These are phyloP conservation scores for Mrakia gelida DNA, from an alignment of 768 basidiomycete species.

Conservation along the genomic window DNA sequence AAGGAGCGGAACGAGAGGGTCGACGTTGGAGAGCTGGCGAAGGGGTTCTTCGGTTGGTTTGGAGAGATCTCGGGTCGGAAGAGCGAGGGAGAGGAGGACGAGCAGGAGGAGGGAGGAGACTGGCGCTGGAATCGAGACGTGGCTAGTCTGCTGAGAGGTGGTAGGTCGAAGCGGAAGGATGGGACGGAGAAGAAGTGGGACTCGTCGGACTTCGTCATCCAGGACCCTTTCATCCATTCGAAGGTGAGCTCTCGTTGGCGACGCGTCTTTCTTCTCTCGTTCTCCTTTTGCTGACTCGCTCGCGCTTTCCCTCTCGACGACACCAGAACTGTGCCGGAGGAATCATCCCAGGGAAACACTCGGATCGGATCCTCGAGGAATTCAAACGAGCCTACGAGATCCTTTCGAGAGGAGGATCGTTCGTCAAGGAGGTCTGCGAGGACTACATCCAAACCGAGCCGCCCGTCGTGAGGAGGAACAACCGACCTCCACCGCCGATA, in stretches of 20 bases:
- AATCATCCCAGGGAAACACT: neutral
- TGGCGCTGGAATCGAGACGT: conserved; percentile 13
- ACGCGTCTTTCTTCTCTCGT: neutral
- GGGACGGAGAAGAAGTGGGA: conserved; percentile 4
- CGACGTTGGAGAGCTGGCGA: conserved; percentile 15
- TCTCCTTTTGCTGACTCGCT: neutral
- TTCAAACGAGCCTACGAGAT: conserved; percentile 17
- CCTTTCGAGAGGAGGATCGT: conserved; percentile 3
- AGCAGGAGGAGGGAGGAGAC: neutral
- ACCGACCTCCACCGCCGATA: neutral
- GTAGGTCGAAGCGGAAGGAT: neutral
- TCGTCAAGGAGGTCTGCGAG: conserved; percentile 16
- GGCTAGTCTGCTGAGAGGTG: conserved; percentile 5
- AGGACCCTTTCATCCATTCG: conserved; percentile 20
- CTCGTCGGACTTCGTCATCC: neutral
- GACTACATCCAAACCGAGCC: conserved; percentile 10
- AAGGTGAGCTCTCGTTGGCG: conserved; percentile 5
- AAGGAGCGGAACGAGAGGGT: neutral
- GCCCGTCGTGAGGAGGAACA: conserved; percentile 3
- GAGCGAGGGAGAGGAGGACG: neutral
- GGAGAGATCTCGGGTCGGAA: conserved; percentile 1
- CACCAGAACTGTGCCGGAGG: conserved; percentile 19
- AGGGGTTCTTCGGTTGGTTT: conserved; percentile 19
- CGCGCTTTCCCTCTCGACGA: neutral
- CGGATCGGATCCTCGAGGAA: neutral